Conservation (phyloP, 371 early-diverging fungal species). For the Syncephalis plumigaleata region DNA sequence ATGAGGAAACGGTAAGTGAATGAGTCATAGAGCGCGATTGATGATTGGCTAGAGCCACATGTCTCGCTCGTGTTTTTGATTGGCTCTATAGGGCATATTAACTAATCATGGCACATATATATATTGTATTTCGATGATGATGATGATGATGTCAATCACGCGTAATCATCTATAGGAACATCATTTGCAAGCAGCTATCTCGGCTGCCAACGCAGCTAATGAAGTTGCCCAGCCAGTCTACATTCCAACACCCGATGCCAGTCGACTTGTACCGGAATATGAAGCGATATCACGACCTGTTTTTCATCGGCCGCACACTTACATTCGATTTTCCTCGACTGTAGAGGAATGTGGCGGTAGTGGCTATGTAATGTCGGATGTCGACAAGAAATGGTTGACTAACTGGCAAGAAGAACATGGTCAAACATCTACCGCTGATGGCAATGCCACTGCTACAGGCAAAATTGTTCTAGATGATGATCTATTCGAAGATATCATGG, state of each 20-base stretch:
- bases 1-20: constrained; percentile 44
- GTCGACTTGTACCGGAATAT: constrained; percentile 39
- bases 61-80: background rate
- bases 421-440: background rate
- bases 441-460: background rate
- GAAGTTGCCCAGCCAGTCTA: constrained; percentile 31
- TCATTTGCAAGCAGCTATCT: constrained; percentile 89
- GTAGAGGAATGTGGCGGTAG: constrained; percentile 76
- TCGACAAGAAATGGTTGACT: constrained; percentile 54
- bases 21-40: constrained; percentile 2
- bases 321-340: constrained; percentile 70
- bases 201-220: constrained; percentile 51
- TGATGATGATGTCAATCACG: background rate
- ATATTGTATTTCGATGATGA: background rate
- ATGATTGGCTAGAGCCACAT: constrained; percentile 1
- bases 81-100: background rate
- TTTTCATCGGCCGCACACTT: constrained; percentile 55
- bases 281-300: constrained; percentile 38
- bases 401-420: constrained; percentile 24
- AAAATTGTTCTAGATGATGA: constrained; percentile 30
- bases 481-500: constrained; percentile 63
- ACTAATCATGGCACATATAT: background rate
- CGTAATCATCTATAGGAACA: constrained; percentile 43
- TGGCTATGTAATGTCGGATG: constrained; percentile 75
- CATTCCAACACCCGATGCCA: constrained; percentile 92